Base-by-base conservation (phyloP, 257 asterid genomes). In the Scutellaria barbata region DNA sequence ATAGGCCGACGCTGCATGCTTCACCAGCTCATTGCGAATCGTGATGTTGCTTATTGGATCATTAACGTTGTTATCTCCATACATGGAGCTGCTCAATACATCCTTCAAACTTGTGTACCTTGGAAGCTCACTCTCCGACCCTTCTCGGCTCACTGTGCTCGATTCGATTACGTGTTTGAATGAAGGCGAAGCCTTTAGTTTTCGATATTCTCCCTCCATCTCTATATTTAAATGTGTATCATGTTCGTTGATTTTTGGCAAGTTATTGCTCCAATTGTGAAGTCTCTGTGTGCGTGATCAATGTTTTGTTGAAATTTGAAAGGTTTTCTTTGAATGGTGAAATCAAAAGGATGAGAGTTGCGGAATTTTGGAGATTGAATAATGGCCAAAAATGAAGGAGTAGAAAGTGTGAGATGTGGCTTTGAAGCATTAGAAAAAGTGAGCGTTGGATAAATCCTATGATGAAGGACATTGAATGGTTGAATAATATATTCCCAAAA, bases 1-100 rank as follows among this genome's bases (percentile, higher is more conserved):
- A 47, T 86, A 89, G 18, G 86, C 93, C 5, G 89, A 89, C 1
- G 96, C 96, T 4, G 96, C 96, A 35, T 82, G 88, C 76, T 87
- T 89, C 25, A 89, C 88, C 50, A 87, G 68, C 73, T 83, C 88
- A 41, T 89, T 87, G 0, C 93, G 81, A 9, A 89, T 87, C 5
- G 77, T 46, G 39, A 87, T 84, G 56, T 50, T 77, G 10, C 56
- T 22, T 22, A 22, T 17, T 1, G 69, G 77, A 4, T 72, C 72
- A n/a, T 17, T 10, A 22, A 13, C n/a, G 39, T 46, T 62, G 53
- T 16, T 8, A 3, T 69, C 69, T 0, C 43, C 58, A 0, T 85
- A 81, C 0, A 90, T 63, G 3, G 82, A 25, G 66, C 13, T 66
- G 11, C 35, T 13, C 8, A 82, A 76, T 8, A 88, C 41, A 69